Percentiles rank a stretch among this genome's conserved stretches.
Conservation (phyloP, 169 alveolate species). For the Cryptosporidium andersoni region DNA sequence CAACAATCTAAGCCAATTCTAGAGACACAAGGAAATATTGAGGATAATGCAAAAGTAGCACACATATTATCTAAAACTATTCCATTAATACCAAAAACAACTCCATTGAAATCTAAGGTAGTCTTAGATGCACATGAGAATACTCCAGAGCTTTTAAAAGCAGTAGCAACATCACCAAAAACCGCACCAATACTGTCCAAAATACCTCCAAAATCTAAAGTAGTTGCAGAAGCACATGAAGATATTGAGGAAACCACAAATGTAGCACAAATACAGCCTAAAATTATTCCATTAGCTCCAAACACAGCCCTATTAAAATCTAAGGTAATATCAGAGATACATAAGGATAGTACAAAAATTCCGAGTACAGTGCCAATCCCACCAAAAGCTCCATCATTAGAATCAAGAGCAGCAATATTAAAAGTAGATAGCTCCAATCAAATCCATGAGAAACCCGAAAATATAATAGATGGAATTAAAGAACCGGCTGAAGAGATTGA, state of each 20-base stretch:
- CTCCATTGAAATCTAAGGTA: not conserved
- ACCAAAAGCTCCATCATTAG: conserved; percentile 42
- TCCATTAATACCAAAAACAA: not conserved
- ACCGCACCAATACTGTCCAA: not conserved
- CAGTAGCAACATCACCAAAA: not conserved
- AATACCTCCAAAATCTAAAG: not conserved
- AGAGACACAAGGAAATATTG: too few species aligned
- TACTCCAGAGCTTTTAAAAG: not conserved
- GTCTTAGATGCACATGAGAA: too few species aligned
- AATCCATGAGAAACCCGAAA: not conserved
- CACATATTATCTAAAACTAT: not conserved
- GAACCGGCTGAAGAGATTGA: too few species aligned
- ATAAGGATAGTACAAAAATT: not conserved
- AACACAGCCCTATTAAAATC: conserved; percentile 6
- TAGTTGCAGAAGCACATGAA: conserved; percentile 8
- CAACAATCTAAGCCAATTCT: too few species aligned
- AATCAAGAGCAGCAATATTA: not conserved
- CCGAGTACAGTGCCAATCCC: conserved; percentile 5
- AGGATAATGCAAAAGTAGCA: not conserved
- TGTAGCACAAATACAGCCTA: conserved; percentile 9
- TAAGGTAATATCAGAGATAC: not conserved
- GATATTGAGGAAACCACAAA: conserved; percentile 8
- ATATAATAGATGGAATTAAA: too few species aligned
- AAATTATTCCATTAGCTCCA: conserved; percentile 5
- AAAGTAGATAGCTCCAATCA: not conserved